Base-by-base conservation (phyloP, 108 stramenopile genomes). In the Cylindrotheca fusiformis region DNA sequence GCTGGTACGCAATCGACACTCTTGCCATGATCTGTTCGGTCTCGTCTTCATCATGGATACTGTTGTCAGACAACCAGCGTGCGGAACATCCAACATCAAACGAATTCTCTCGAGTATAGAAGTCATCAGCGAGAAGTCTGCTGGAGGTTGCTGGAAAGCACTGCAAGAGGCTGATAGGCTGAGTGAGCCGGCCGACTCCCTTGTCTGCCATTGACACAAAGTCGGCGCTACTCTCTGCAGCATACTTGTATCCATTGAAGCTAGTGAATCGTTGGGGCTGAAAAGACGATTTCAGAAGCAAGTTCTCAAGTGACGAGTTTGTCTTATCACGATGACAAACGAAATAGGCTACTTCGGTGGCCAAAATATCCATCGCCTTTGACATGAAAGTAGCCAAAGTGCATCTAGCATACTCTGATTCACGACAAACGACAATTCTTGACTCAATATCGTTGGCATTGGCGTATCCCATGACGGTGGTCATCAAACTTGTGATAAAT, bases 131-230 rank as follows among this genome's bases (percentile, higher is more conserved):
- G 6, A 33, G 41, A 14, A 21, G 51, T 1, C 22, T 45, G 18
- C 47, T 59, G 26, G 71, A 32, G 4, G 63, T 58, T 28, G 71
- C 58, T 4, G 56, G 58, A 33, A 72, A 72, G 28, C 54, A 72
- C 1, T 45, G 49, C 2, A 72, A 50, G 4, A 65, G 3, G 5
- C 32, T 26, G 12, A 59, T 26, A 4, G 63, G 51, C 17, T 65
- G n/a, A 17, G 36, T 25, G 21, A 31, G 22, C 31, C 52, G 32
- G 2, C 21, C 10, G 27, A 63, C 21, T 0, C 24, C 36, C 10
- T 18, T 1, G 10, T 31, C 28, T 18, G 14, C 20, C 32, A 52
- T 63, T 23, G 28, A 27, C 32, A 31, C 47, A 1, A 72, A 28
- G 3, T 52, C 18, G 28, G 45, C 44, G 1, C 33, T 56, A 51